Evolutionary conservation across 495 filamentous ascomycete genomes (phyloP).

Genomic region (Jackrogersella multiformis): DNA sequence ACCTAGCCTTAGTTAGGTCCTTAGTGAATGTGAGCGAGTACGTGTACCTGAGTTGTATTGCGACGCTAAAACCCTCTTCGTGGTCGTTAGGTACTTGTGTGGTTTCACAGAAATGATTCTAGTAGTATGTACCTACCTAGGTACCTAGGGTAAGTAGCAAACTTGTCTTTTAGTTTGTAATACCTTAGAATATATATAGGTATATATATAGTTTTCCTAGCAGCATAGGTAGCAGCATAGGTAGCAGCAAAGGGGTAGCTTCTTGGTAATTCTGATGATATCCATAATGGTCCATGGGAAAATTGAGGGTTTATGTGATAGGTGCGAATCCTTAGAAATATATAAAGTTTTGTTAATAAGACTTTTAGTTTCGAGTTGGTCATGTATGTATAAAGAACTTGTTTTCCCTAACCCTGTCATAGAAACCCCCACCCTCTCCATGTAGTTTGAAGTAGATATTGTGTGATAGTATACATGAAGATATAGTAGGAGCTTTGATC

Average conservation of each 20-base stretch:
- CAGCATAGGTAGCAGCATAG: too few relatives aligned
- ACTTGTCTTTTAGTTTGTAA: conserved; percentile 3
- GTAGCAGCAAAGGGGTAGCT: too few relatives aligned
- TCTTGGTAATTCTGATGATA: too few relatives aligned
- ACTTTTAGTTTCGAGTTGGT: not conserved
- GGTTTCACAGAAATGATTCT: not conserved
- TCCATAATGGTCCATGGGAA: too few relatives aligned
- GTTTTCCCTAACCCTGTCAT: conserved; percentile 6
- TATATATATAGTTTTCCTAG: too few relatives aligned
- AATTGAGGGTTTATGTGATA: too few relatives aligned
- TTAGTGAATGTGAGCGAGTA: not conserved
- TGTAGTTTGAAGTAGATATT: not conserved
- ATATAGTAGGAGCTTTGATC: conserved; percentile 4
- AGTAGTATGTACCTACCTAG: not conserved
- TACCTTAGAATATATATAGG: conserved; percentile 3
- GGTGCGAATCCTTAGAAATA: too few relatives aligned
- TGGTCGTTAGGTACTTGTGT: not conserved
- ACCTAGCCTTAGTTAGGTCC: not conserved
- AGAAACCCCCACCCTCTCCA: conserved; percentile 6
- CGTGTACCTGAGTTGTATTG: not conserved
- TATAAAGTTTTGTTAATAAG: too few relatives aligned
- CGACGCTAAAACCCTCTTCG: conserved; percentile 6
- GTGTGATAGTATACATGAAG: conserved; percentile 1
- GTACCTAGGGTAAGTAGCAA: too few relatives aligned
- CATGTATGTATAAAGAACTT: conserved; percentile 5